These are phyloP conservation scores for Calvatia gigantea DNA, from an alignment of 768 basidiomycete genomes.

Conservation along the genomic window DNA sequence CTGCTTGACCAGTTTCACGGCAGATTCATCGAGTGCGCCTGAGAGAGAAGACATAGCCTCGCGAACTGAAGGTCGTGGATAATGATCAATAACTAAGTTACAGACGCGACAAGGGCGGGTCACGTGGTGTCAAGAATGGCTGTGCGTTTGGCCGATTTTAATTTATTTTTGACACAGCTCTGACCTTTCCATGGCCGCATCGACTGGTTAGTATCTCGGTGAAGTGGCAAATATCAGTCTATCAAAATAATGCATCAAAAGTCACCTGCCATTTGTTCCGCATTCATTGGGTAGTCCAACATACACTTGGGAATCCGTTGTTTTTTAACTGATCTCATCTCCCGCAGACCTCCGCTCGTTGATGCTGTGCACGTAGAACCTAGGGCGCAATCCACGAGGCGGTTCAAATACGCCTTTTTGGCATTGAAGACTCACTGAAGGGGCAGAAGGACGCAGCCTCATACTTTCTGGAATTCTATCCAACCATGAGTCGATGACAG, in stretches of 20 bases:
- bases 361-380: constrained; percentile 9
- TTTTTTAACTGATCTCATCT: constrained; percentile 9
- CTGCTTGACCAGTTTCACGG: constrained; percentile 13
- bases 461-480: constrained; percentile 9
- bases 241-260: constrained; percentile 6
- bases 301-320: neutral
- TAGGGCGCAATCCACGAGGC: constrained; percentile 1
- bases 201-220: constrained; percentile 9
- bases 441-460: constrained; percentile 10
- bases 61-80: constrained; percentile 1
- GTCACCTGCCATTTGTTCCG: constrained; percentile 6
- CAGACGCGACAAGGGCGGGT: neutral
- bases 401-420: constrained; percentile 10
- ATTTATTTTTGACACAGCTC: neutral
- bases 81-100: constrained; percentile 3
- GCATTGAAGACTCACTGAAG: constrained; percentile 1
- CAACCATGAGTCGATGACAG: constrained; percentile 8
- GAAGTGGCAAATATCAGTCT: constrained; percentile 4
- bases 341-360: neutral
- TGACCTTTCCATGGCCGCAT: neutral
- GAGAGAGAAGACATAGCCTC: constrained; percentile 55
- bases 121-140: neutral
- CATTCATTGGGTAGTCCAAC: neutral
- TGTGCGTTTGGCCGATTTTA: neutral
- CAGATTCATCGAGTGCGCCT: constrained; percentile 45